Evolutionary conservation across 352 stramenopile genomes (phyloP).

Genomic region (Phytopythium chamaehyphon): DNA sequence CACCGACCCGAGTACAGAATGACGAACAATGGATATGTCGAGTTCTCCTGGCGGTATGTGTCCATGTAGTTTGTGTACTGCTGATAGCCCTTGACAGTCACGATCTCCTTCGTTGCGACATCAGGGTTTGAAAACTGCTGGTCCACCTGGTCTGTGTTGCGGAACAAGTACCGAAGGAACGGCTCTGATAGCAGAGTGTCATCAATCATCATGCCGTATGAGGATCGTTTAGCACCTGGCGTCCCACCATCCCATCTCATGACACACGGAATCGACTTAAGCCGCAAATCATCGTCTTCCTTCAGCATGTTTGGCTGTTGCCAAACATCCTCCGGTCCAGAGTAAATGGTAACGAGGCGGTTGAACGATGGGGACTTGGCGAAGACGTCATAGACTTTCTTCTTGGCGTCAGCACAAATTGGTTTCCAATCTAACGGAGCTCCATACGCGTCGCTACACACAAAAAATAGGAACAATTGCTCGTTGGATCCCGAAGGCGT

Average conservation of each 20-base stretch:
- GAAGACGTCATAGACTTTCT: slow-evolving; percentile 53
- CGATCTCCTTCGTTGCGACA: slow-evolving; percentile 46
- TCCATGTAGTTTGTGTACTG: slow-evolving; percentile 36
- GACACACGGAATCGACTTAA: slow-evolving; percentile 55
- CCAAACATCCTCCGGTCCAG: slow-evolving; percentile 50
- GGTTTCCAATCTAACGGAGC: slow-evolving; percentile 43
- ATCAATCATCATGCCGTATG: slow-evolving; percentile 48
- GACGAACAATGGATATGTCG: slow-evolving; percentile 57
- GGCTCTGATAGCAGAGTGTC: slow-evolving; percentile 45
- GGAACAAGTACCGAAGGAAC: slow-evolving; percentile 63
- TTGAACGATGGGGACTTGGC: slow-evolving; percentile 47
- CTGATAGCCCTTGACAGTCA: slow-evolving; percentile 37
- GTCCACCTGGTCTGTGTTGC: slow-evolving; percentile 46
- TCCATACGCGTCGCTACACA: slow-evolving; percentile 46
- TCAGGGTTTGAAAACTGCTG: slow-evolving; percentile 28
- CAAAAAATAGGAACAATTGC: slow-evolving; percentile 67
- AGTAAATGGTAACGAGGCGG: slow-evolving; percentile 51
- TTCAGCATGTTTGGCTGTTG: slow-evolving; percentile 49
- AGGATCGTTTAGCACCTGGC: slow-evolving; percentile 31
- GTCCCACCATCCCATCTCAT: slow-evolving; percentile 54
- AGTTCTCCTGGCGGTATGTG: slow-evolving; percentile 15
- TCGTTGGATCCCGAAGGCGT: slow-evolving; percentile 20
- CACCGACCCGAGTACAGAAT: slow-evolving; percentile 66
- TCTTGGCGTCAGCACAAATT: slow-evolving; percentile 34
- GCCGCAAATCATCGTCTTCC: slow-evolving; percentile 48